These are phyloP conservation scores for Umbelopsis ramanniana DNA, from an alignment of 192 early-diverging fungal genomes.

Conservation along the genomic window DNA sequence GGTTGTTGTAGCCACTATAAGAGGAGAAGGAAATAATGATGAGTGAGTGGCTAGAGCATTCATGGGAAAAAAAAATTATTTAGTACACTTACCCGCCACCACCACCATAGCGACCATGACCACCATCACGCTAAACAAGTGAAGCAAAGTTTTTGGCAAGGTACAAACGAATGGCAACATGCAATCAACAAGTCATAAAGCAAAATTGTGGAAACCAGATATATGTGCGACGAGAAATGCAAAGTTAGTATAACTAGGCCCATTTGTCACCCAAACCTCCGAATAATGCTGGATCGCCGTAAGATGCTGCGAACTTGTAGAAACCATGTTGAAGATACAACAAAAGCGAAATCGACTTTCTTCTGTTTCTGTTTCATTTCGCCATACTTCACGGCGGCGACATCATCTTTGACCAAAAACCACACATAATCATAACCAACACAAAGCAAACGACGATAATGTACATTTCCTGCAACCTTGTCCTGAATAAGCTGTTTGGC, in stretches of 20 bases:
- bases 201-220: neutral
- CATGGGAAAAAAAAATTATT: too few species aligned
- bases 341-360: neutral
- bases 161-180: too few species aligned
- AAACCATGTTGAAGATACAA: neutral
- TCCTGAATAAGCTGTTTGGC: slow-evolving; percentile 57
- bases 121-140: slow-evolving; percentile 19
- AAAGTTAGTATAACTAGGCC: slow-evolving; percentile 26
- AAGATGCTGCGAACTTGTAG: neutral
- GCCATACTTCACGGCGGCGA: neutral
- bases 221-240: slow-evolving; percentile 5
- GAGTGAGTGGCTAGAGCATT: too few species aligned
- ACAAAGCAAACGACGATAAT: slow-evolving; percentile 21
- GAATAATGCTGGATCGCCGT: neutral
- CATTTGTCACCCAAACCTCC: slow-evolving; percentile 35
- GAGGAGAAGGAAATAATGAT: too few species aligned
- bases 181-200: neutral
- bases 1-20: slow-evolving; percentile 21
- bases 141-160: neutral
- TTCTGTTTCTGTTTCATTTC: too few species aligned
- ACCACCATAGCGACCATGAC: neutral
- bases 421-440: slow-evolving; percentile 35
- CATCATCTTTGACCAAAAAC: neutral
- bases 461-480: slow-evolving; percentile 48
- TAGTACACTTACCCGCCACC: slow-evolving; percentile 14